Base-by-base conservation (phyloP, 345 rosid genomes). In the Pistacia vera region DNA sequence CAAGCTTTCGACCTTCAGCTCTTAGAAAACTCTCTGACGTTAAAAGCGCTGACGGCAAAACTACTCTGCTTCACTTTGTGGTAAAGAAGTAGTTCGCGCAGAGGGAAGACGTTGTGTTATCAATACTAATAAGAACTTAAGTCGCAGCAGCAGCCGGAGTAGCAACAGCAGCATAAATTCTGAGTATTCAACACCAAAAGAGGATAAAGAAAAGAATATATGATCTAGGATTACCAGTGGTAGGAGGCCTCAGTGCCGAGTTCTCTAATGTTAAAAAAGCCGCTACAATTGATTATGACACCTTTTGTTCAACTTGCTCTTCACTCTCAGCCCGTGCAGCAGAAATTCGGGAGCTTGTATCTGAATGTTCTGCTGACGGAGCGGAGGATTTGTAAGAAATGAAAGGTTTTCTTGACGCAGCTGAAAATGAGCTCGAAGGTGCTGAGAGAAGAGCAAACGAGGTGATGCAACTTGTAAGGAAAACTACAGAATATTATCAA, bases 21-120 rank as follows among this genome's bases (percentile, higher is more conserved):
- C 89, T 96, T 14, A 80, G 84, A 70, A 96, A 96, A 75, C 93
- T 93, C 28, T 87, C 98, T 0, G 98, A 96, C 44, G 98, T 96
- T 41, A 96, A 90, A 63, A 90, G 97, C 83, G 75, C 86, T 0
- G 97, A 91, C 68, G 97, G 95, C 14, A 93, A 92, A 71, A 91
- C 94, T 6, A 90, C 95, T 25, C 55, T 93, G 74, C 98, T 96
- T 48, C 90, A 92, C 85, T 96, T 96, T 67, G 96, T 96, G 2
- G 97, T 96, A 33, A 90, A 44, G 97, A 92, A 85, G 97, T 92
- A 1, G 88, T 91, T 55, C 85, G 97, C 3, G 79, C 91, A 0
- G 97, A 96, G 77, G 99, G 99, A 52, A 92, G 84, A 83, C 93
- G 90, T 9, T 89, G 92, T 38, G 88, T 83, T 79, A 41, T 86